phyloP scores from a whole-genome alignment of 768 basidiomycete species.

The Coprinellus micaceus region DNA sequence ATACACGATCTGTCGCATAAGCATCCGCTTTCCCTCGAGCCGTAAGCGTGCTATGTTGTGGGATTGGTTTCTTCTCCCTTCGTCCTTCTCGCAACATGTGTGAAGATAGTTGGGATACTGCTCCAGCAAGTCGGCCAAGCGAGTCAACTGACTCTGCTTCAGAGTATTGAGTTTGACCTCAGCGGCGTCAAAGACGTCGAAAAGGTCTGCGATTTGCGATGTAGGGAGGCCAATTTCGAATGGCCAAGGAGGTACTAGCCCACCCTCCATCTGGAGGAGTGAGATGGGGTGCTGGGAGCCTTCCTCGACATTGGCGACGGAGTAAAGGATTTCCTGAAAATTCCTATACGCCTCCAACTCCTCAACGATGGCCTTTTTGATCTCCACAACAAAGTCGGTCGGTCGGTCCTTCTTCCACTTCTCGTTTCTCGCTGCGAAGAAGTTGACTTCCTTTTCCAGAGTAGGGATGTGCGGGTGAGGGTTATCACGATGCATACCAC shows the following conservation, averaged over 20 bases:
- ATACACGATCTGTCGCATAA: constrained; percentile 15
- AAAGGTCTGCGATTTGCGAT: constrained; percentile 13
- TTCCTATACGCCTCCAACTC: constrained; percentile 14
- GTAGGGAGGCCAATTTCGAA: constrained; percentile 10
- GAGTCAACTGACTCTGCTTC: constrained; percentile 20
- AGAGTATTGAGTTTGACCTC: constrained; percentile 17
- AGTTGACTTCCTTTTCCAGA: constrained; percentile 9
- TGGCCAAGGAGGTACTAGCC: neutral
- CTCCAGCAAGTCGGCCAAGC: constrained; percentile 17
- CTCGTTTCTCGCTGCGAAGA: neutral
- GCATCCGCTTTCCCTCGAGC: constrained; percentile 13
- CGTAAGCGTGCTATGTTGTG: constrained; percentile 15
- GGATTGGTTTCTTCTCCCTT: constrained; percentile 17
- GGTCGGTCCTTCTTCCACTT: neutral
- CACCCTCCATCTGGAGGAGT: neutral
- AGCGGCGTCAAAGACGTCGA: constrained; percentile 16
- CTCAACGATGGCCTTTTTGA: constrained; percentile 12
- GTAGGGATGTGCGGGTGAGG: constrained; percentile 9
- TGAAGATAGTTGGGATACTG: constrained; percentile 18
- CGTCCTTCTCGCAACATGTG: constrained; percentile 13
- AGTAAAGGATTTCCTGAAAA: constrained; percentile 9
- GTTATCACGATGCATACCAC: constrained; percentile 3
- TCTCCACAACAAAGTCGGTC: neutral
- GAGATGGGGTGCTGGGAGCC: neutral
- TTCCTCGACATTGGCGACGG: constrained; percentile 1